Evolutionary conservation across 2,329 filamentous ascomycete species (phyloP), one percentile per base, ranked within the genome.

Genomic region (Aspergillus arachidicola): DNA sequence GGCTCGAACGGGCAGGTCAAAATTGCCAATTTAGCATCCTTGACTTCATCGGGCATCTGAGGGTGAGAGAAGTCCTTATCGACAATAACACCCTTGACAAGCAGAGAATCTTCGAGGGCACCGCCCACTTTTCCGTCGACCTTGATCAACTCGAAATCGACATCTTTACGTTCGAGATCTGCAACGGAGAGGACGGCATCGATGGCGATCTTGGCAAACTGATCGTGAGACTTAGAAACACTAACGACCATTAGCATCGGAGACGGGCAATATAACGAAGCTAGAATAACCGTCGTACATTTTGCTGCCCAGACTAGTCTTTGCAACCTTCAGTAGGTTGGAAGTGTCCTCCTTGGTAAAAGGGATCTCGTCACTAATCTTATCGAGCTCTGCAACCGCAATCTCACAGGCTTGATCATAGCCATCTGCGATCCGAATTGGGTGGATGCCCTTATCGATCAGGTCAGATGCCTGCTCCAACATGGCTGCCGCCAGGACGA

Each of bases 1-100:
- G 95, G 95, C 83, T 99, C 95, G 77, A 99, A 99, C 4, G 95
- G 93, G 79, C 95, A 99, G 58, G 95, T 99, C 64, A 99, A 84
- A 74, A 99, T 99, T 71, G 95, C 95, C 75, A 99, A 89, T 85
- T 97, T 98, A 76, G 95, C 96, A 80, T 99, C 93, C 72, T 85
- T 87, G 68, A 99, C 94, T 81, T 97, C 93, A 57, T 91, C 92
- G 12, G 95, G 95, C 95, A 99, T 99, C 83, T 99, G 95, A 14
- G 95, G 95, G 80, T 99, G 95, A 41, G 95, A 98, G 80, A 99
- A 99, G 83, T 99, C 96, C 85, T 99, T 99, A 87, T 99, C 95
- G 79, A 99, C 87, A 78, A 99, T 96, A 69, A 99, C 95, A 78
- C 95, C 95, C 83, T 98, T 96, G 72, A 99, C 94, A 50, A 99